Percentiles rank a stretch among this genome's conserved stretches.
Evolutionary conservation across 495 filamentous ascomycete genomes (phyloP).

Genomic region (Penicillium robsamsonii): DNA sequence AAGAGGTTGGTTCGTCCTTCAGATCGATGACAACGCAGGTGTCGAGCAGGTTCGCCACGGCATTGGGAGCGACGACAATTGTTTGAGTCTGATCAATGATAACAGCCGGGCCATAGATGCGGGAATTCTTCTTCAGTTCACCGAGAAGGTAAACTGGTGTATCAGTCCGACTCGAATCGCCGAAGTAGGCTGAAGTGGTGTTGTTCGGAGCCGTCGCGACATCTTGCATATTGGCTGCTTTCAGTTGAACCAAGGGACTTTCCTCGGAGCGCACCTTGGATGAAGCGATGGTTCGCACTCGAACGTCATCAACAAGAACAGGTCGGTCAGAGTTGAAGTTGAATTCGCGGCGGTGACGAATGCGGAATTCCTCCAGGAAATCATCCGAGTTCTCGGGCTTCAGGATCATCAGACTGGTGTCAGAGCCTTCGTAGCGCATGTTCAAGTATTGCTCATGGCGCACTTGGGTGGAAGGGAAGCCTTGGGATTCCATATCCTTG

Average conservation of each 20-base stretch:
- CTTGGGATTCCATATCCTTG: conserved; percentile 38
- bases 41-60: conserved; percentile 50
- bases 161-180: conserved; percentile 67
- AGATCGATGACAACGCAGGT: conserved; percentile 51
- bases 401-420: conserved; percentile 53
- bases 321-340: conserved; percentile 50
- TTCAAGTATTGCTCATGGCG: conserved; percentile 52
- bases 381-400: conserved; percentile 39
- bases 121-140: conserved; percentile 71
- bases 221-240: conserved; percentile 32
- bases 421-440: conserved; percentile 53
- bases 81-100: conserved; percentile 95
- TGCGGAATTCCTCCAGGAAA: conserved; percentile 45
- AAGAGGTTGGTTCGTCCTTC: conserved; percentile 37
- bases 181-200: conserved; percentile 47
- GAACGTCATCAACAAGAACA: conserved; percentile 53
- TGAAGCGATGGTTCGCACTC: conserved; percentile 47
- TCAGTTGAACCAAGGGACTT: conserved; percentile 41
- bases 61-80: conserved; percentile 82
- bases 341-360: conserved; percentile 52
- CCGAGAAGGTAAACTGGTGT: conserved; percentile 85
- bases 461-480: conserved; percentile 41
- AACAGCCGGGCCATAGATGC: conserved; percentile 81
- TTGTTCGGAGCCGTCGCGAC: conserved; percentile 28
- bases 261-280: conserved; percentile 42